A percentile compares a stretch with the other conserved stretches of the same genome.
Evolutionary conservation across 129 eudicot species (phyloP).

Genomic region (carrot (Daucus carota)): DH1_v3.0 NC_030387.2:19895001-19895500

Average conservation of each 20-base stretch:
- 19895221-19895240: background rate
- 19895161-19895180: constrained; percentile 73
- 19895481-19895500: constrained; percentile 21
- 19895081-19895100: background rate
- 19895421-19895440: constrained; percentile 65
- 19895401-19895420: constrained; percentile 57
- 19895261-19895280: background rate
- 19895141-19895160: constrained; percentile 96
- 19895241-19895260: background rate
- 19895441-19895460: constrained; percentile 39
- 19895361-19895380: constrained; percentile 33
- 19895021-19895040: background rate
- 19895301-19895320: background rate
- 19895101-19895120: constrained; percentile 92
- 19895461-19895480: constrained; percentile 41
- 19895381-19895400: constrained; percentile 48
- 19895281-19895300: background rate
- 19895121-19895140: constrained; percentile 99
- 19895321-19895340: background rate
- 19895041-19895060: background rate
- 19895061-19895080: background rate
- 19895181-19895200: constrained; percentile 89
- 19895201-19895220: constrained; percentile 34
- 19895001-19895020: background rate
- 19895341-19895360: background rate